These are phyloP conservation scores for Lumnitzera littorea DNA, from an alignment of 345 rosid species.

Conservation along the genomic window DNA sequence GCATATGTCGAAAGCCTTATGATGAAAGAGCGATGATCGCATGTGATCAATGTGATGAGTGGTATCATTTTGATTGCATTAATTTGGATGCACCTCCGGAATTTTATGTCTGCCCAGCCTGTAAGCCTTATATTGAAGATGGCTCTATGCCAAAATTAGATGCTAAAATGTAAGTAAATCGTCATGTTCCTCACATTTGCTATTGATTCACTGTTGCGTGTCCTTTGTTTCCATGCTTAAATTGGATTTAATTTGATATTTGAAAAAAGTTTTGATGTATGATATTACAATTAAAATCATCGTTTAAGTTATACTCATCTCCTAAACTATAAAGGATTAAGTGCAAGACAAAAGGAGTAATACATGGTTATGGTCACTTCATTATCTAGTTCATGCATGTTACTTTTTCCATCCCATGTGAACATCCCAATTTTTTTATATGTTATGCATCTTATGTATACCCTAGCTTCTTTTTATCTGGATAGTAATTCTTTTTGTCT, in stretches of 20 bases:
- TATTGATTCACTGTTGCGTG: too few species aligned
- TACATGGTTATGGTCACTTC: too few species aligned
- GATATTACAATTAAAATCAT: too few species aligned
- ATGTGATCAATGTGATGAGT: slow-evolving; percentile 60
- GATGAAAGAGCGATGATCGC: slow-evolving; percentile 50
- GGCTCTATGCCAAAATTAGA: slow-evolving; percentile 17
- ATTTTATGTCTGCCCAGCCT: slow-evolving; percentile 70
- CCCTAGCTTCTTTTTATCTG: not conserved
- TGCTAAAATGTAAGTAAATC: slow-evolving; percentile 33
- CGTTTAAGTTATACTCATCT: too few species aligned
- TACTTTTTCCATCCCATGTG: not conserved
- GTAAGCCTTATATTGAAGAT: slow-evolving; percentile 35
- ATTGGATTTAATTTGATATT: too few species aligned
- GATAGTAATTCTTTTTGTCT: slow-evolving; percentile 3
- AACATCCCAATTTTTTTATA: not conserved
- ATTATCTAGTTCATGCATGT: too few species aligned
- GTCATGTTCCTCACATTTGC: not conserved
- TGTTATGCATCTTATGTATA: not conserved
- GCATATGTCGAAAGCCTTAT: slow-evolving; percentile 79
- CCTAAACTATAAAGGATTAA: too few species aligned
- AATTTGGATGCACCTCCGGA: slow-evolving; percentile 37
- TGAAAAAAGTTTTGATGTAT: too few species aligned
- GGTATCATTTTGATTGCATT: slow-evolving; percentile 70
- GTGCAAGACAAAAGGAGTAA: too few species aligned
- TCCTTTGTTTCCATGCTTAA: not conserved